Evolutionary conservation across 2,329 filamentous ascomycete genomes (phyloP).

Genomic region (Seiridium cupressi): DNA sequence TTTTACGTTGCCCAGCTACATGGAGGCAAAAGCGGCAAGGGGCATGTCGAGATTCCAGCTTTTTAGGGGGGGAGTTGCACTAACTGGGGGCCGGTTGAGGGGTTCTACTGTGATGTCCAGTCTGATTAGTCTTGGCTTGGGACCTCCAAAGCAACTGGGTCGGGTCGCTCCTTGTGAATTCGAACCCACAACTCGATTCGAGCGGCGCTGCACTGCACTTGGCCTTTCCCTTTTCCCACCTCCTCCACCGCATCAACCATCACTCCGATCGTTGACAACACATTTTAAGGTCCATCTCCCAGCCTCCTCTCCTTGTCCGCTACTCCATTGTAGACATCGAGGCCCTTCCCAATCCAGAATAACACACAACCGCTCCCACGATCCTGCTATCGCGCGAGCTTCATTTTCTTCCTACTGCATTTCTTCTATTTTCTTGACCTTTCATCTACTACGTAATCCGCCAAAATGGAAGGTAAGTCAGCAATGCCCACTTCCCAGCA

Average conservation of each 20-base stretch:
- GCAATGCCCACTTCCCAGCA: slow-evolving; percentile 14
- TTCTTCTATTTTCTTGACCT: slow-evolving; percentile 23
- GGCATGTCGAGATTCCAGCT: not conserved
- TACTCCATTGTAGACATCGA: slow-evolving; percentile 32
- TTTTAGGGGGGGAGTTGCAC: not conserved
- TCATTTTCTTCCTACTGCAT: slow-evolving; percentile 21
- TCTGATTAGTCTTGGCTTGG: not conserved
- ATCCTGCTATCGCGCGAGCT: slow-evolving; percentile 34
- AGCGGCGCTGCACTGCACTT: not conserved
- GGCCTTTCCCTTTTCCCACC: slow-evolving; percentile 7
- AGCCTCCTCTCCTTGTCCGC: slow-evolving; percentile 33
- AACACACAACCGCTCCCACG: slow-evolving; percentile 28
- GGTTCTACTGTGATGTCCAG: slow-evolving; percentile 2
- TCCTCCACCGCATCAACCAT: slow-evolving; percentile 10
- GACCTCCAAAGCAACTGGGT: not conserved
- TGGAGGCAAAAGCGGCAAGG: slow-evolving; percentile 5
- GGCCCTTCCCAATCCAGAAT: slow-evolving; percentile 9
- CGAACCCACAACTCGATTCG: slow-evolving; percentile 6
- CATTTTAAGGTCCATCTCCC: slow-evolving; percentile 30
- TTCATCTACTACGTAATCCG: slow-evolving; percentile 40
- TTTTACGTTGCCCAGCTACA: not conserved
- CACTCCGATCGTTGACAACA: slow-evolving; percentile 13
- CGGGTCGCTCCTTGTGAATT: slow-evolving; percentile 7
- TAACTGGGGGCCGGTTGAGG: not conserved
- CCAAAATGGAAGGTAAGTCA: slow-evolving; percentile 64